Evolutionary conservation across 108 stramenopile species (phyloP), one percentile per base, ranked within the genome.

Genomic region (Nitzschia palea): DNA sequence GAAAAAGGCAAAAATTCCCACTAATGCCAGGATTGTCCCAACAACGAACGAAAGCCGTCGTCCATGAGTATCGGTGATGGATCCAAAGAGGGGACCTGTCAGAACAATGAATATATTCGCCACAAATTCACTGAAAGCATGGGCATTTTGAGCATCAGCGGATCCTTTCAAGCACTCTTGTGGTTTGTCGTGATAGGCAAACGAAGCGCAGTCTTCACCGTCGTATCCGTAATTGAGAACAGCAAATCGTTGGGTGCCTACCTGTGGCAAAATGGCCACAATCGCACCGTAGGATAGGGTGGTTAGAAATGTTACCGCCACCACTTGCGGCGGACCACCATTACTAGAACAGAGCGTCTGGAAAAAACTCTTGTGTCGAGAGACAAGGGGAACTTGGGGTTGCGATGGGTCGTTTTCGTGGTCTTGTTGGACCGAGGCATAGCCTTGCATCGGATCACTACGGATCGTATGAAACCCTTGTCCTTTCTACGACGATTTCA

Each of bases 61-160:
- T 47, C 93, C 93, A 62, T 76, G 57, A 51, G 84, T 80, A 66
- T 94, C 93, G 65, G 86, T 89, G 8, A 89, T 75, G 29, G 84
- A 86, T 50, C 93, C 93, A 43, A 89, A 69, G 62, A 89, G 42
- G 15, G 87, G 84, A 40, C 75, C 74, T 18, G 89, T 85, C 34
- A 78, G 54, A 56, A 94, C 89, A 18, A 86, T 91, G 28, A 90
- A 64, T 0, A 55, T 27, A 65, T 90, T 89, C 0, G 73, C 67
- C 23, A 91, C 69, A 12, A 90, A 74, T 30, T 72, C 79, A 43
- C 75, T 62, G 0, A 70, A 37, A 1, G 93, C 85, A 9, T 79
- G 85, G 29, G 83, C 73, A 68, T 83, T 69, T 65, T 91, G 89
- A 1, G 93, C 93, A 73, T 89, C 93, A 4, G 82, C 79, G 23